Evolutionary conservation across 495 filamentous ascomycete species (phyloP).

Genomic region (Trichoderma reesei): DNA sequence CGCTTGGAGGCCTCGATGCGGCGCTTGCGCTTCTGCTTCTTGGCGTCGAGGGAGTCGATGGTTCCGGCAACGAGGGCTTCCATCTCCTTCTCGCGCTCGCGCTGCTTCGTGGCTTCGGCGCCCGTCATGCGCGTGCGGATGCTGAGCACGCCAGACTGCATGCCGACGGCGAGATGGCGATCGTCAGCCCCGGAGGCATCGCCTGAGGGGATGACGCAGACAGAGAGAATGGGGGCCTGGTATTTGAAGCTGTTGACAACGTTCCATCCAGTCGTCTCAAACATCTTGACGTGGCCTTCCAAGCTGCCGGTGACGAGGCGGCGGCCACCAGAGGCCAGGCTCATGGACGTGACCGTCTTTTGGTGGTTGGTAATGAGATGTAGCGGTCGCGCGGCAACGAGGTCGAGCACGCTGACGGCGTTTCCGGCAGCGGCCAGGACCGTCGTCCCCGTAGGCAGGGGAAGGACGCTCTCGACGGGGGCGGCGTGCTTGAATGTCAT

Average conservation of each 20-base stretch:
- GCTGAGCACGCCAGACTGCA: slow-evolving; percentile 82
- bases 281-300: slow-evolving; percentile 94
- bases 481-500: slow-evolving; percentile 91
- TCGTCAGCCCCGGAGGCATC: slow-evolving; percentile 52
- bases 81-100: slow-evolving; percentile 78
- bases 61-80: slow-evolving; percentile 69
- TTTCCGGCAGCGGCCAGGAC: slow-evolving; percentile 77
- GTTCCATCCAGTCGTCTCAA: slow-evolving; percentile 86
- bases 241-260: slow-evolving; percentile 89
- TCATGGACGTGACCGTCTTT: slow-evolving; percentile 86
- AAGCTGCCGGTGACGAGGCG: slow-evolving; percentile 78
- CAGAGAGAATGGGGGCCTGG: slow-evolving; percentile 74
- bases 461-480: slow-evolving; percentile 75
- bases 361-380: slow-evolving; percentile 88
- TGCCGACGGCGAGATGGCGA: slow-evolving; percentile 85
- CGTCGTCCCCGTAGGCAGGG: slow-evolving; percentile 76
- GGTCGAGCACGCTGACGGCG: slow-evolving; percentile 85
- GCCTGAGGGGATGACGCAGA: slow-evolving; percentile 57
- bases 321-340: slow-evolving; percentile 61
- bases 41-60: slow-evolving; percentile 53
- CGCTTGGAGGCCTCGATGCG: slow-evolving; percentile 64
- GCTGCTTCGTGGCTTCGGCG: slow-evolving; percentile 57
- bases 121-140: slow-evolving; percentile 80
- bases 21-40: slow-evolving; percentile 56
- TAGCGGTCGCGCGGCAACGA: slow-evolving; percentile 80